Percentiles rank a stretch among this genome's conserved stretches.
Evolutionary conservation across 192 early-diverging fungal species (phyloP).

Genomic region (Backusella liffmaniae): DNA sequence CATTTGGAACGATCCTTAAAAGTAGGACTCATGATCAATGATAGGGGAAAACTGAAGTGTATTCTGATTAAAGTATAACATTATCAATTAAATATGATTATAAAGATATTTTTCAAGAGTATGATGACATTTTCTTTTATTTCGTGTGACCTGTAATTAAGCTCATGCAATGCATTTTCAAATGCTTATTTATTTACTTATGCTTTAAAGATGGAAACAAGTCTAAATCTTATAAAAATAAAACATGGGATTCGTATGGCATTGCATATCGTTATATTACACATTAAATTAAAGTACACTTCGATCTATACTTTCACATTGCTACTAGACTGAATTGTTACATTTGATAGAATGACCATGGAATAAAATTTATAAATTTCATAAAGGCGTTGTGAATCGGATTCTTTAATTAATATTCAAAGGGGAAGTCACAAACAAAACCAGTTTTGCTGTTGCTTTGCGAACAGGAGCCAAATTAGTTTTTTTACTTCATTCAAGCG

Average conservation of each 20-base stretch:
- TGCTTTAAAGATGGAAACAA: background rate
- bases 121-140: background rate
- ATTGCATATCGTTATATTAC: background rate
- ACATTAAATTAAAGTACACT: background rate
- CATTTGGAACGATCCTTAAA: slow-evolving; percentile 69
- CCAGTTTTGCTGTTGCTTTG: too few species aligned
- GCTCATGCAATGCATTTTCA: background rate
- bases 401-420: too few species aligned
- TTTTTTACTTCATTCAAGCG: too few species aligned
- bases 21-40: slow-evolving; percentile 61
- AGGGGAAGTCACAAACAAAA: too few species aligned
- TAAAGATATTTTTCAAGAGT: background rate
- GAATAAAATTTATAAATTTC: background rate
- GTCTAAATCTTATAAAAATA: background rate
- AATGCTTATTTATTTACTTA: background rate
- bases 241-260: background rate
- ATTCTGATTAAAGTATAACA: too few species aligned
- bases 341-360: background rate
- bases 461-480: too few species aligned
- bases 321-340: background rate
- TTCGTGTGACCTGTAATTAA: background rate
- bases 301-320: background rate
- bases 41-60: background rate
- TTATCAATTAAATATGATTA: too few species aligned
- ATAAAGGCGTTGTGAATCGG: too few species aligned